A percentile compares a stretch with the other conserved stretches of the same genome.
Conservation (phyloP, 2,329 filamentous ascomycete species). For the Bipolaris gigantea region DNA sequence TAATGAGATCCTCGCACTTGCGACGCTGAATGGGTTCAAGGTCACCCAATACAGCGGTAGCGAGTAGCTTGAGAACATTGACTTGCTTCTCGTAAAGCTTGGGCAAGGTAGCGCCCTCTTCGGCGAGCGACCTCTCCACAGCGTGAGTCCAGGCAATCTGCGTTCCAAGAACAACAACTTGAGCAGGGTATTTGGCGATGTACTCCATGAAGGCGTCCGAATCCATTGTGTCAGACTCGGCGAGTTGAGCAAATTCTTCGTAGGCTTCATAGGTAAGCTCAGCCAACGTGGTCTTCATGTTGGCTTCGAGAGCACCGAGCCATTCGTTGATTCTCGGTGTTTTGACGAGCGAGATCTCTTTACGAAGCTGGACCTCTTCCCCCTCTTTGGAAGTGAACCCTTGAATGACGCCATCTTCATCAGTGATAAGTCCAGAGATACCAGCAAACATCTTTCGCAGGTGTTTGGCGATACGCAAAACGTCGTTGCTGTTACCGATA, state of each 20-base stretch:
- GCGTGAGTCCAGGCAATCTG: conserved; percentile 92
- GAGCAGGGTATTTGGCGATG: conserved; percentile 81
- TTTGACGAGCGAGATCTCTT: conserved; percentile 87
- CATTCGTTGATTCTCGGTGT: conserved; percentile 98
- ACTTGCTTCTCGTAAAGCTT: conserved; percentile 80
- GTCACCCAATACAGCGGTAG: conserved; percentile 85
- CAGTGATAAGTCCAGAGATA: conserved; percentile 84
- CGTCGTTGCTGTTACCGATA: conserved; percentile 99
- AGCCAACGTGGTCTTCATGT: conserved; percentile 92
- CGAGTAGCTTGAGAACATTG: conserved; percentile 80
- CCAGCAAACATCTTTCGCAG: conserved; percentile 99
- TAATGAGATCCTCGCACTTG: conserved; percentile 98
- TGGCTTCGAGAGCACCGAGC: conserved; percentile 88
- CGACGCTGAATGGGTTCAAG: conserved; percentile 84
- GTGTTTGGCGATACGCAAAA: conserved; percentile 93
- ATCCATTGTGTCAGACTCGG: conserved; percentile 71
- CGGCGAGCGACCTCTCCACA: conserved; percentile 75
- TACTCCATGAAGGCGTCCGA: conserved; percentile 73
- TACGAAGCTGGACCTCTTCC: conserved; percentile 83
- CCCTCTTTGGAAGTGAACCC: conserved; percentile 96
- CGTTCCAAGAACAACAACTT: conserved; percentile 92
- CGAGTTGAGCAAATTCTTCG: conserved; percentile 77
- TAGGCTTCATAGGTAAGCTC: conserved; percentile 87
- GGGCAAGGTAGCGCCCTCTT: conserved; percentile 70
- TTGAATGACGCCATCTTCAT: conserved; percentile 85